phyloP scores from a whole-genome alignment of 768 basidiomycete genomes.

The Suillus lakei region DNA sequence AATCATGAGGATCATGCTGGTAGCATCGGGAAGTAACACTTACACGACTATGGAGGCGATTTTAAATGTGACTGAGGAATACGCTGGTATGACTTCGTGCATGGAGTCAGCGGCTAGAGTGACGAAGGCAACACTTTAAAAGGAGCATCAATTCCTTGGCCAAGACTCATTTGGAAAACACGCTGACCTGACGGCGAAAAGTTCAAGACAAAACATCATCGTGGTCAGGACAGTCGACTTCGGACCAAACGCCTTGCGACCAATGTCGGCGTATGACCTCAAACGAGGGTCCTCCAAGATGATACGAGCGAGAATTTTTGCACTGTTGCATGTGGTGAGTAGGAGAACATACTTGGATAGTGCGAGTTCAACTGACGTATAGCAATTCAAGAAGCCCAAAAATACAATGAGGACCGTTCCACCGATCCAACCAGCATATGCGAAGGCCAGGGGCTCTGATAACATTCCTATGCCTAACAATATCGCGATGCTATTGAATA shows the following conservation, averaged over 20 bases:
- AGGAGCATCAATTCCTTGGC: conserved; percentile 3
- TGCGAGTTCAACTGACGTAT: conserved; percentile 65
- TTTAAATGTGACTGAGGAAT: conserved; percentile 78
- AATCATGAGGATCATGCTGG: neutral
- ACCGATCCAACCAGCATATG: conserved; percentile 87
- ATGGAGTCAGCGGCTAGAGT: conserved; percentile 90
- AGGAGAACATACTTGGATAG: conserved; percentile 3
- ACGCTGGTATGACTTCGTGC: conserved; percentile 68
- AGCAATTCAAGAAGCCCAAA: conserved; percentile 83
- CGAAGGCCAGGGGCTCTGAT: conserved; percentile 89
- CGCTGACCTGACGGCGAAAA: conserved; percentile 79
- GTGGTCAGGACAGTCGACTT: conserved; percentile 68
- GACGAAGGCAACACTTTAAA: conserved; percentile 77
- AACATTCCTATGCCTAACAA: conserved; percentile 89
- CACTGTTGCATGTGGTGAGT: conserved; percentile 49
- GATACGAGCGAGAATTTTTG: conserved; percentile 82
- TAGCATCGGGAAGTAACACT: conserved; percentile 22
- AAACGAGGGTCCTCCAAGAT: conserved; percentile 72
- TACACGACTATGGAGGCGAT: conserved; percentile 73
- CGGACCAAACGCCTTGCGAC: conserved; percentile 85
- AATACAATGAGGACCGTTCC: conserved; percentile 76
- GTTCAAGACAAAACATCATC: conserved; percentile 81
- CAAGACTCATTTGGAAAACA: neutral
- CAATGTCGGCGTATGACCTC: conserved; percentile 89
- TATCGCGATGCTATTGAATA: conserved; percentile 91